Conservation (phyloP, 495 filamentous ascomycete species). For the Penicillium psychrofluorescens region DNA sequence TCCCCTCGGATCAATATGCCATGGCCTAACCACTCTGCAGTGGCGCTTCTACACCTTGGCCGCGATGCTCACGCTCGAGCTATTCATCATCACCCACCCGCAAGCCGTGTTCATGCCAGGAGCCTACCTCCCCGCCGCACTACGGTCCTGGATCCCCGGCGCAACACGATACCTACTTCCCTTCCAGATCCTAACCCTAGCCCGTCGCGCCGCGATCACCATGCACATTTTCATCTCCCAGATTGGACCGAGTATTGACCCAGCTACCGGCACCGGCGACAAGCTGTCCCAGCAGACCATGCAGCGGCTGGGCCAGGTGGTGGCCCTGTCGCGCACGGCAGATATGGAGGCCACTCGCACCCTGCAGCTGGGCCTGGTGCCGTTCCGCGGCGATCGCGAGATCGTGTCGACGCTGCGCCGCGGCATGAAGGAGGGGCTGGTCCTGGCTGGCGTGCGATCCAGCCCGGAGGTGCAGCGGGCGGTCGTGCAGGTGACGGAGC, state of each 20-base stretch:
- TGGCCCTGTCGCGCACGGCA: constrained; percentile 39
- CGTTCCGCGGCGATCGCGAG: constrained; percentile 68
- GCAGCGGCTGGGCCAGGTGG: constrained; percentile 35
- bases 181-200: constrained; percentile 76
- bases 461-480: constrained; percentile 74
- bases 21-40: constrained; percentile 19
- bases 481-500: constrained; percentile 53
- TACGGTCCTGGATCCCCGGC: constrained; percentile 53
- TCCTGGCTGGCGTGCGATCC: constrained; percentile 62
- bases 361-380: constrained; percentile 69
- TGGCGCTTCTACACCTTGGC: constrained; percentile 83
- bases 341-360: constrained; percentile 64
- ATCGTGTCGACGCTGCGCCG: constrained; percentile 49
- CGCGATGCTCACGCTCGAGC: constrained; percentile 63
- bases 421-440: constrained; percentile 69
- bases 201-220: constrained; percentile 69
- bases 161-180: constrained; percentile 61
- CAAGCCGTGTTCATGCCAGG: constrained; percentile 35
- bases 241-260: constrained; percentile 36
- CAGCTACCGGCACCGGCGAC: constrained; percentile 4
- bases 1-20: background rate
- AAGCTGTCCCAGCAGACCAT: constrained; percentile 26
- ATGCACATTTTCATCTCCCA: constrained; percentile 88
- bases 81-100: constrained; percentile 59
- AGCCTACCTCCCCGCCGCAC: constrained; percentile 20